phyloP scores from a whole-genome alignment of 495 filamentous ascomycete genomes.

The Penicillium samsonianum region DNA sequence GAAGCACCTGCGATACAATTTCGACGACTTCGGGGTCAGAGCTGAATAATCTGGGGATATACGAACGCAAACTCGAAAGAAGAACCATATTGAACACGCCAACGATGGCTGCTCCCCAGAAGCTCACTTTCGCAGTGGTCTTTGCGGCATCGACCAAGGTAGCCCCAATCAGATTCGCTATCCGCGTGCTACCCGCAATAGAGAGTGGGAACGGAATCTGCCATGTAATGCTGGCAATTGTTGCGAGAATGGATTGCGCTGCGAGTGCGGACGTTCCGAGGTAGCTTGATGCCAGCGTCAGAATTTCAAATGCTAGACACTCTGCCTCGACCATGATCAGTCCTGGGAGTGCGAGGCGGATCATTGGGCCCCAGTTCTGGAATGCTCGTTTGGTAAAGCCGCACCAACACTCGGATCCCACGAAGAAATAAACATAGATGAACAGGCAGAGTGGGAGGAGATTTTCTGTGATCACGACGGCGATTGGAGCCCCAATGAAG shows the following conservation, averaged over 20 bases:
- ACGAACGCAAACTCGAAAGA: constrained; percentile 60
- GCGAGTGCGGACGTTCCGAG: constrained; percentile 70
- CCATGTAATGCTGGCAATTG: constrained; percentile 60
- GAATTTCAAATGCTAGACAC: constrained; percentile 79
- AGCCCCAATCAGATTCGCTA: constrained; percentile 69
- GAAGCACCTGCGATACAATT: constrained; percentile 70
- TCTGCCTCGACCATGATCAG: constrained; percentile 93
- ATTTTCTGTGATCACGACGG: constrained; percentile 78
- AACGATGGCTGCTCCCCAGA: constrained; percentile 64
- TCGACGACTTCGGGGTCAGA: constrained; percentile 75
- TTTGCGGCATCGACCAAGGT: constrained; percentile 69
- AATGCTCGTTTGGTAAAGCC: constrained; percentile 71
- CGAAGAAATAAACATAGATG: constrained; percentile 63
- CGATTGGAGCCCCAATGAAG: constrained; percentile 81
- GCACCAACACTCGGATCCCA: constrained; percentile 71
- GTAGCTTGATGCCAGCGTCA: constrained; percentile 71
- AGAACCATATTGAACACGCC: constrained; percentile 76
- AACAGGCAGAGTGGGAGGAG: constrained; percentile 76
- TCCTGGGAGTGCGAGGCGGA: constrained; percentile 79
- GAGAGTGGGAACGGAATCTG: constrained; percentile 68
- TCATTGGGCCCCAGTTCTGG: constrained; percentile 84
- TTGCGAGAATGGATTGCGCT: constrained; percentile 66
- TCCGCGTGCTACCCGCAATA: constrained; percentile 63
- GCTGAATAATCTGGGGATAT: constrained; percentile 79
- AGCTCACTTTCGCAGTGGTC: constrained; percentile 66